Base-by-base conservation (phyloP, 352 stramenopile species). In the Albugo candida region DNA sequence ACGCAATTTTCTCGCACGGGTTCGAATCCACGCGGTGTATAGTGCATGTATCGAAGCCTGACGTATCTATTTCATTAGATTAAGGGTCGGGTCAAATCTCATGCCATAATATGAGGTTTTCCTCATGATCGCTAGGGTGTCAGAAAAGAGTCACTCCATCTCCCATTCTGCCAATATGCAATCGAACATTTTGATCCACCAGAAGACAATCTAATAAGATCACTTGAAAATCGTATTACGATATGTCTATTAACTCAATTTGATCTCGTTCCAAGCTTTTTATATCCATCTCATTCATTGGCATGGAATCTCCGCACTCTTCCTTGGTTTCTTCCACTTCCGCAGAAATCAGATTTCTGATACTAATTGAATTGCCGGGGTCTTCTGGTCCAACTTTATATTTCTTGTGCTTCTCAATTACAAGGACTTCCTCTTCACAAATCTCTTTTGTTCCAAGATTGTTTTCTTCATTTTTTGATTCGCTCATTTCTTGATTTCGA, bases 31-130 rank as follows among this genome's bases (percentile, higher is more conserved):
- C 52, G 42, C 53, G 3, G 24, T 8, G 3, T 31, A n/a, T n/a
- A n/a, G n/a, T 31, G 75, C 77, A 91, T 67, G 61, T 69, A 87
- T 91, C 77, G 77, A 91, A 91, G 77, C 69, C 70, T 61, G 59
- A 54, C 79, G 77, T 91, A 75, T 85, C 77, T 83, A 54, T 87
- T 11, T 69, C 42, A 86, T 91, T 84, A 81, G 77, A 79, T 75
- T 91, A 91, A 83, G 74, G 77, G 79, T 72, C 60, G 74, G 77
- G 74, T 91, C 77, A 91, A 91, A 60, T 60, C 69, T 65, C 62
- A 63, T 91, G 77, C 77, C 59, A 91, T 74, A 91, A 47, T 51
- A 63, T 31, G 43, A 36, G 41, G 31, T 20, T 54, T 24, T 13
- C 40, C 45, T 44, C 11, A 36, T 59, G 66, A 56, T 55, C 66